Percentiles rank a stretch among this genome's conserved stretches.
These are phyloP conservation scores for Stevia rebaudiana DNA, from an alignment of 140 eudicot species.

Conservation along the genomic window DNA sequence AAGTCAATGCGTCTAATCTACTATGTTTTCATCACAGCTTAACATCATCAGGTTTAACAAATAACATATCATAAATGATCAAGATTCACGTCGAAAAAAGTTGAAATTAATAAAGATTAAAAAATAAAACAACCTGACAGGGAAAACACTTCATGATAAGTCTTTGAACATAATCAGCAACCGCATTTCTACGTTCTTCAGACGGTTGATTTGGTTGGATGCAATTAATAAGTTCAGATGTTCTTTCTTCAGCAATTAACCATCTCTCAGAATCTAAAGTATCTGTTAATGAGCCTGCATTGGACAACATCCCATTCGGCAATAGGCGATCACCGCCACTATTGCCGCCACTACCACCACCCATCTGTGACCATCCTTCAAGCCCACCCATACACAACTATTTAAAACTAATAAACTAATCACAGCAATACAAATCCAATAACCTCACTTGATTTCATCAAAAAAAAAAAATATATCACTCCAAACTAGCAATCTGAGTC, in stretches of 20 bases:
- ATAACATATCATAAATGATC: not conserved
- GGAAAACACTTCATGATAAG: constrained; percentile 87
- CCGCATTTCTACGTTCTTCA: constrained; percentile 74
- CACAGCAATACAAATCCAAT: constrained; percentile 4
- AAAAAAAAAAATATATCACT: not conserved
- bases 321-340: constrained; percentile 37
- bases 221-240: constrained; percentile 80
- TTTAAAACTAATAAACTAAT: constrained; percentile 12
- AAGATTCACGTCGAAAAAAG: not conserved
- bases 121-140: constrained; percentile 60
- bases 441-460: constrained; percentile 3
- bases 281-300: constrained; percentile 54
- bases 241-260: constrained; percentile 76
- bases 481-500: constrained; percentile 19
- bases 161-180: constrained; percentile 92
- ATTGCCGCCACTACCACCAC: too few species aligned
- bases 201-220: constrained; percentile 94
- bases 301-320: constrained; percentile 78
- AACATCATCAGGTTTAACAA: constrained; percentile 11
- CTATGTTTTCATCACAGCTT: constrained; percentile 1
- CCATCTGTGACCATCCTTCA: constrained; percentile 70
- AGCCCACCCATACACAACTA: constrained; percentile 71
- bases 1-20: not conserved
- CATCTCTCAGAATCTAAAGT: constrained; percentile 67
- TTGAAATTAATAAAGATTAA: not conserved